These are phyloP conservation scores for Leishmania amazonensis DNA, from an alignment of 208 protist genomes.

Conservation along the genomic window DNA sequence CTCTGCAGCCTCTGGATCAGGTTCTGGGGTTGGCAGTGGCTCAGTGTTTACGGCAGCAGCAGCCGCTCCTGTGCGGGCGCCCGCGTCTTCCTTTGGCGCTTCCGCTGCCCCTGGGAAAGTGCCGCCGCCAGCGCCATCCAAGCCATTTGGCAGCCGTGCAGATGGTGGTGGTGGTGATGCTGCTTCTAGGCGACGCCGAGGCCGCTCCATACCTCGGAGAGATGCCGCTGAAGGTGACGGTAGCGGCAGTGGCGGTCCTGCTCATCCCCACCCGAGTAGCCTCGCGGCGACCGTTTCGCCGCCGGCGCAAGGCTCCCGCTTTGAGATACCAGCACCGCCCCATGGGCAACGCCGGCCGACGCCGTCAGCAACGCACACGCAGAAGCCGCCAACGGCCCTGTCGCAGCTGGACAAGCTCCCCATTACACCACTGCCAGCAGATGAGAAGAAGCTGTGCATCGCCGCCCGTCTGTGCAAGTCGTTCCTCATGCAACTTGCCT, in stretches of 20 bases:
- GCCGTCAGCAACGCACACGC: background rate
- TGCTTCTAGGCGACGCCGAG: background rate
- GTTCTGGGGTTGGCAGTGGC: background rate
- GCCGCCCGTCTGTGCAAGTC: conserved; percentile 36
- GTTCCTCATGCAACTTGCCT: conserved; percentile 31
- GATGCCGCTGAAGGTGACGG: background rate
- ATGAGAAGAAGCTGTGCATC: conserved; percentile 31
- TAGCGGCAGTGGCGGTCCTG: background rate
- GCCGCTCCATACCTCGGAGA: background rate
- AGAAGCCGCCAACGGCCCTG: conserved; percentile 6
- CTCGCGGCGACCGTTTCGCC: background rate
- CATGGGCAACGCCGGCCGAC: conserved; percentile 13
- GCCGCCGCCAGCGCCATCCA: background rate
- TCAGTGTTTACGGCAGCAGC: conserved; percentile 9
- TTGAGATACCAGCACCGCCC: conserved; percentile 10
- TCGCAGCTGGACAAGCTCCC: conserved; percentile 1
- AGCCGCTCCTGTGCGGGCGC: background rate
- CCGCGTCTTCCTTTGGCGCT: background rate
- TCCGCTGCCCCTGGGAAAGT: background rate
- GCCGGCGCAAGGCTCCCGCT: background rate
- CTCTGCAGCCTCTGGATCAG: background rate
- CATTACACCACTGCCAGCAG: conserved; percentile 13
- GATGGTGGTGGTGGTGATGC: conserved; percentile 4
- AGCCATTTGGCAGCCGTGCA: background rate
- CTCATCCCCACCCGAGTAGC: background rate